Base-by-base conservation (phyloP, 768 basidiomycete genomes). In the Pholiota molesta region DNA sequence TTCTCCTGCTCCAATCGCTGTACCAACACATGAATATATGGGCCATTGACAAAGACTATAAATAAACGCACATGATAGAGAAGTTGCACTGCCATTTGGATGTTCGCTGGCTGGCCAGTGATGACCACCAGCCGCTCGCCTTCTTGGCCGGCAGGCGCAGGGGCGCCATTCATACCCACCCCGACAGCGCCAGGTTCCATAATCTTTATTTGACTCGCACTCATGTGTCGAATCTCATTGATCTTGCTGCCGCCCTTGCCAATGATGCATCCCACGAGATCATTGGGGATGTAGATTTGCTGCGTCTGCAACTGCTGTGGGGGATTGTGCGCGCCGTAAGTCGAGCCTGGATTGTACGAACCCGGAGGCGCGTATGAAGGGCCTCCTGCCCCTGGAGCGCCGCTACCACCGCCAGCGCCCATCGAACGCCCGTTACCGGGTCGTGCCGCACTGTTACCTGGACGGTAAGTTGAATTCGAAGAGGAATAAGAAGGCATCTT, bases 161-260 rank as follows among this genome's bases (percentile, higher is more conserved):
- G 87, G 19, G 85, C 87, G 16, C 90, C 91, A 60, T 88, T 87
- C 69, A 86, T 75, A 17, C 87, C 86, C 3, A 85, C 83, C 28
- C 86, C 87, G 7, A 82, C 82, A 11, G 93, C 93, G 54, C 95
- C 95, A 35, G 97, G 95, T 69, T 99, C 97, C 90, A 97, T 97
- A 57, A 99, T 98, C 77, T 97, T 95, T 76, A 99, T 98, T 70
- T 95, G 90, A 74, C 95, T 97, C 28, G 91, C 91, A 65, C 94
- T 96, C 86, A 94, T 91, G 66, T 94, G 89, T 66, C 97, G 85
- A 65, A 99, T 97, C 78, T 99, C 97, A 71, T 99, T 99, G 80
- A 99, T 99, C 78, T 99, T 99, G 73, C 90, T 89, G 10, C 97
- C 97, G 19, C 94, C 97, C 75, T 99, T 99, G 45, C 97, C 97